These are phyloP conservation scores for Tricholoma hemisulphureum DNA, from an alignment of 768 basidiomycete species.

Conservation along the genomic window DNA sequence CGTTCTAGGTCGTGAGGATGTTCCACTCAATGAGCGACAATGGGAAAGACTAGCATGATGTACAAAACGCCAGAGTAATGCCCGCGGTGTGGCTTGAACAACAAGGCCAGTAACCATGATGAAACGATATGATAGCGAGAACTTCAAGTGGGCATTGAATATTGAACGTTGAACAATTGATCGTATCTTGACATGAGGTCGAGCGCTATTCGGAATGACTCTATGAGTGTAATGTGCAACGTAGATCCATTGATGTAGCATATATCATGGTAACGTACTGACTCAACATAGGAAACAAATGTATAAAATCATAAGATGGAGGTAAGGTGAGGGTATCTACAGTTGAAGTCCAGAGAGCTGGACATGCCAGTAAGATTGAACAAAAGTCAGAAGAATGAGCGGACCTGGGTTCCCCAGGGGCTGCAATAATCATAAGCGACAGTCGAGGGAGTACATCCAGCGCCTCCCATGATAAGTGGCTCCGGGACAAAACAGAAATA, in stretches of 20 bases:
- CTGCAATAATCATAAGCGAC: constrained; percentile 27
- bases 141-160: no score
- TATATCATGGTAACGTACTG: constrained; percentile 15
- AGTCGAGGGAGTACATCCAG: constrained; percentile 18
- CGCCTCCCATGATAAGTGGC: constrained; percentile 12
- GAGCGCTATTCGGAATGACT: no score
- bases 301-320: constrained; percentile 31
- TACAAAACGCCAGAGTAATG: neutral
- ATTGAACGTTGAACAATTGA: no score
- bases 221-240: no score
- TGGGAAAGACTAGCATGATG: neutral
- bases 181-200: no score
- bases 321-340: constrained; percentile 46
- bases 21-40: neutral
- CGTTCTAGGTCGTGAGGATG: constrained; percentile 38
- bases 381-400: constrained; percentile 26
- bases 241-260: constrained; percentile 25
- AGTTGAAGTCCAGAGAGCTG: constrained; percentile 34
- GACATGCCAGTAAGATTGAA: constrained; percentile 26
- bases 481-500: constrained; percentile 15
- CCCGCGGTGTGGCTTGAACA: neutral
- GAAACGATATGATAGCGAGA: no score
- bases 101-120: constrained; percentile 5
- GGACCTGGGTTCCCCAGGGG: constrained; percentile 30
- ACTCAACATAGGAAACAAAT: constrained; percentile 26